Evolutionary conservation across 2,329 filamentous ascomycete genomes (phyloP), one percentile per base, ranked within the genome.

Genomic region (Monosporascus sp.): DNA sequence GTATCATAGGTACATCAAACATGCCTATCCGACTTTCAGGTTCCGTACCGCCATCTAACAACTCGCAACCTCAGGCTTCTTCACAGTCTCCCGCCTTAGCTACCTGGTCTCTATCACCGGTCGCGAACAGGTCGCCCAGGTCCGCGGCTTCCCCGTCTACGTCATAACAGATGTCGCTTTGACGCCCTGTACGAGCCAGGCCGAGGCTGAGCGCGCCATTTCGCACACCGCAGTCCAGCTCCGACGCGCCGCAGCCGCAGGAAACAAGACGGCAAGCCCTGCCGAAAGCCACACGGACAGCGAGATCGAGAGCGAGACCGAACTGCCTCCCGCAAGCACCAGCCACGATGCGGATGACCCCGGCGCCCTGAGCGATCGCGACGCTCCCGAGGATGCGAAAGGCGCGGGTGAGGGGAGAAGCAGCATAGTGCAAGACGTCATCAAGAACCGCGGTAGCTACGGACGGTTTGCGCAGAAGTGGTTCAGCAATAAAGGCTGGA

Each of bases 381-480:
- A 64, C 22, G 49, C 50, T 31, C 47, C 58, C 27, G 62, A 55
- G 18, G 53, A 54, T 27, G 53, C 52, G 20, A 52, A 56, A 17
- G 57, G 65, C 54, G 43, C 75, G 77, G 55, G 51, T 50, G 57
- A 59, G 39, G 57, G 68, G 14, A 72, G 70, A 37, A 86, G 79
- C 58, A 91, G 86, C 60, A 85, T 97, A 54, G 90, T 88, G 0
- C 86, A 96, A 69, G 89, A 97, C 73, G 92, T 97, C 1, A 93
- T 97, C 51, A 83, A 85, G 38, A 86, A 83, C 53, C 87, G 85
- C 61, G 91, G 92, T 0, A 86, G 85, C 57, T 97, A 97, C 69
- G 93, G 92, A 5, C 80, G 89, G 38, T 97, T 97, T 68, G 90
- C 93, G 0, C 83, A 91, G 57, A 85, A 87, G 55, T 99, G 94